Evolutionary conservation across 1,284 basidiomycete species (phyloP).

Genomic region (Erythrobasidium hasegawianum): DNA sequence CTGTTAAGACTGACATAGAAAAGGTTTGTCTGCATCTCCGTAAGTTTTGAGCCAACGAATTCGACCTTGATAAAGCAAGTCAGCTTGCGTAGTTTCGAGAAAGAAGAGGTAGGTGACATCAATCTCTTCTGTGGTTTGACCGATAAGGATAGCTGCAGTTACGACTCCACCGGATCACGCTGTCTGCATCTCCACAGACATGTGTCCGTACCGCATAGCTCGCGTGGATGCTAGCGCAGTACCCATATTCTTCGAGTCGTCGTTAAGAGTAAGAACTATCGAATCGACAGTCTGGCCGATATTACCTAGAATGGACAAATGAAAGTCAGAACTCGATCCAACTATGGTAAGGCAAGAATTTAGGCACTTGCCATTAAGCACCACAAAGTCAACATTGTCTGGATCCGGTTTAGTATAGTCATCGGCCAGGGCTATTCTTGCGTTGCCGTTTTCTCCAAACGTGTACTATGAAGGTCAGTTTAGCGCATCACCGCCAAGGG

Average conservation of each 20-base stretch:
- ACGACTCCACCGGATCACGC: slow-evolving; percentile 29
- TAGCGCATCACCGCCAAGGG: no score
- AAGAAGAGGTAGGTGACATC: neutral
- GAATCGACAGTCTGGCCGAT: slow-evolving; percentile 6
- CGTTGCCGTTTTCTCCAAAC: slow-evolving; percentile 21
- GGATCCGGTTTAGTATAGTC: slow-evolving; percentile 22
- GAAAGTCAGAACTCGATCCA: neutral
- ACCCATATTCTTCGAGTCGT: slow-evolving; percentile 14
- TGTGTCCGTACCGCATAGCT: slow-evolving; percentile 25
- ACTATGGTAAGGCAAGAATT: neutral
- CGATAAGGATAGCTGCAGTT: slow-evolving; percentile 26
- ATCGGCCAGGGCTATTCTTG: slow-evolving; percentile 22
- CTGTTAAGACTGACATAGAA: slow-evolving; percentile 17
- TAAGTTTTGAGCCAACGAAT: slow-evolving; percentile 25
- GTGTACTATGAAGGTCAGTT: slow-evolving; percentile 28
- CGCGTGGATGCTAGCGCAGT: slow-evolving; percentile 1
- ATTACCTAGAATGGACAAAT: slow-evolving; percentile 6
- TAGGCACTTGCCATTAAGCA: neutral
- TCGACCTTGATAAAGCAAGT: neutral
- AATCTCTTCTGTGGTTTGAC: slow-evolving; percentile 25
- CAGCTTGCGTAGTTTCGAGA: neutral
- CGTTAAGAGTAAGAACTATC: slow-evolving; percentile 13
- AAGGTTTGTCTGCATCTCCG: slow-evolving; percentile 17
- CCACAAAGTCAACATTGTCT: slow-evolving; percentile 17
- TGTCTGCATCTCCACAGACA: slow-evolving; percentile 28